phyloP scores from a whole-genome alignment of 2,329 filamentous ascomycete genomes.

The Alternaria burnsii region DNA sequence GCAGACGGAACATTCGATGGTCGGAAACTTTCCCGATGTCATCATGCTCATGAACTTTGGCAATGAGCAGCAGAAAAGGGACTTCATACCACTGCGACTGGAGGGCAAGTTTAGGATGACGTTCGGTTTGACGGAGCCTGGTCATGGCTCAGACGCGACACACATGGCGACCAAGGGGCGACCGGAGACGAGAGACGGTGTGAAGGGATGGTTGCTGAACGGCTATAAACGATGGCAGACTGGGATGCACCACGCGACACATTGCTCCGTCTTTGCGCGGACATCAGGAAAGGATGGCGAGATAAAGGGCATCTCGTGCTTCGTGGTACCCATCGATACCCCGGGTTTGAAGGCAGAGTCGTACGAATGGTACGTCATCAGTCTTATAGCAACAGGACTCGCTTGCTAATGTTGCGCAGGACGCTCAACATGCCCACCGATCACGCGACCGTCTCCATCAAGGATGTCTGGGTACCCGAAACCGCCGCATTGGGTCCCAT shows the following conservation, averaged over 20 bases:
- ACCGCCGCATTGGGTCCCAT: constrained; percentile 62
- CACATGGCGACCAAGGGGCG: constrained; percentile 66
- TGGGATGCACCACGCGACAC: constrained; percentile 68
- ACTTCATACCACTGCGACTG: constrained; percentile 63
- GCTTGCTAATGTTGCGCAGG: constrained; percentile 40
- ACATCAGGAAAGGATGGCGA: constrained; percentile 64
- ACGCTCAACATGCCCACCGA: constrained; percentile 74
- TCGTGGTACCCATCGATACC: constrained; percentile 64
- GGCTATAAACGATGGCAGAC: constrained; percentile 73
- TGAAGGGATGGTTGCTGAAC: constrained; percentile 62
- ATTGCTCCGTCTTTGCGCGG: constrained; percentile 69
- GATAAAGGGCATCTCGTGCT: constrained; percentile 67
- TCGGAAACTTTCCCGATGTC: constrained; percentile 70
- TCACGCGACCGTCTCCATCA: constrained; percentile 67
- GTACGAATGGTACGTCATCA: constrained; percentile 61
- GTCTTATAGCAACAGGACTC: neutral
- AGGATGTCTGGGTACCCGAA: constrained; percentile 65
- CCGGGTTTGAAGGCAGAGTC: constrained; percentile 64
- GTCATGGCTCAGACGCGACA: constrained; percentile 70
- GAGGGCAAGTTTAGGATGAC: constrained; percentile 64
- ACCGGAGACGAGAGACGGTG: constrained; percentile 55
- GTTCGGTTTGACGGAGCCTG: constrained; percentile 69
- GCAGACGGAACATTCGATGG: constrained; percentile 69
- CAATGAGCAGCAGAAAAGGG: constrained; percentile 61
- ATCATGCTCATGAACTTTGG: constrained; percentile 71